Evolutionary conservation across 225 moss, liverwort and hornwort genomes (phyloP).

Genomic region (Lunularia cruciata): DNA sequence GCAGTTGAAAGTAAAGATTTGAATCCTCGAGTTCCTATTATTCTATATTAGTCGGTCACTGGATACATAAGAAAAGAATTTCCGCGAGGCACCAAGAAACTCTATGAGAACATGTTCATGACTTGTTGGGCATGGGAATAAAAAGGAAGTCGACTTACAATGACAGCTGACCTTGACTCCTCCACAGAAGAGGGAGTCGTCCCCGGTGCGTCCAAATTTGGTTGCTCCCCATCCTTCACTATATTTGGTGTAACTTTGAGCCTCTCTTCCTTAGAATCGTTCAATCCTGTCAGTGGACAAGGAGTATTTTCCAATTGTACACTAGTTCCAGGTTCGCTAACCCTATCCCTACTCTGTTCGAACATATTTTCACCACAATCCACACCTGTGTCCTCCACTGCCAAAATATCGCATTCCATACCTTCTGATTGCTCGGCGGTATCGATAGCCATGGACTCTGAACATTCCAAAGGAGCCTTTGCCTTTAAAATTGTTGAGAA

Average conservation of each 20-base stretch:
- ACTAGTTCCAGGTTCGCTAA: constrained; percentile 29
- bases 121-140: too few relatives aligned
- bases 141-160: constrained; percentile 36
- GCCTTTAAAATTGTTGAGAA: constrained; percentile 39
- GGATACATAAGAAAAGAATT: too few relatives aligned
- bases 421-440: constrained; percentile 40
- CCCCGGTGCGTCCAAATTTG: constrained; percentile 53
- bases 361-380: constrained; percentile 13
- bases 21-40: too few relatives aligned
- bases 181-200: constrained; percentile 55
- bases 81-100: too few relatives aligned
- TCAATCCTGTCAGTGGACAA: constrained; percentile 30
- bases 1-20: too few relatives aligned
- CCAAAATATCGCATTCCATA: constrained; percentile 59
- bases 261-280: constrained; percentile 32
- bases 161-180: constrained; percentile 46
- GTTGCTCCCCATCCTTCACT: constrained; percentile 42
- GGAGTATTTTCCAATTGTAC: constrained; percentile 33
- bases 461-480: constrained; percentile 34
- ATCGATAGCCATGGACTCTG: constrained; percentile 53
- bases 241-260: constrained; percentile 28
- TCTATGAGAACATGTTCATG: too few relatives aligned
- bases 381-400: constrained; percentile 22
- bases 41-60: too few relatives aligned
- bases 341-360: constrained; percentile 40